Conservation (phyloP, 129 eudicot genomes). For the Chrysanthemum seticuspe region DNA sequence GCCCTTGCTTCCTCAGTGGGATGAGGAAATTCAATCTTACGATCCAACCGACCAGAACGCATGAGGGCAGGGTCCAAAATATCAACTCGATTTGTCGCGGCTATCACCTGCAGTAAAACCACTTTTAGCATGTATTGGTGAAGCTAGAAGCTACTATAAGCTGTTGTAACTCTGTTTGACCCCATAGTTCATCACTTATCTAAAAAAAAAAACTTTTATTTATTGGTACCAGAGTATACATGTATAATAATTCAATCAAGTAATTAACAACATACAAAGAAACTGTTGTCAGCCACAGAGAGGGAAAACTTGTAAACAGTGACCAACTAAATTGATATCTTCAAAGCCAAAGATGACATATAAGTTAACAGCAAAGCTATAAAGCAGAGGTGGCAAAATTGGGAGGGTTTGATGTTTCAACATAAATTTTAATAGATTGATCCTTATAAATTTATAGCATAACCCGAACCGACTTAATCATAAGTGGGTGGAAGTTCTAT, state of each 20-base stretch:
- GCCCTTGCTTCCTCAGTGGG: conserved; percentile 99
- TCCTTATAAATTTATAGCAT: background rate
- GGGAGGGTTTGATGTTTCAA: too few species aligned
- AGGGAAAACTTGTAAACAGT: background rate
- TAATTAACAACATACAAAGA: background rate
- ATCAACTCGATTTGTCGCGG: conserved; percentile 98
- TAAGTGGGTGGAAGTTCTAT: background rate
- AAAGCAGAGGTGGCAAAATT: too few species aligned
- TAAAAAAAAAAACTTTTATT: background rate
- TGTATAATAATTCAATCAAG: too few species aligned
- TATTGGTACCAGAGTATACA: background rate
- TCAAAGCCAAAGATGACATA: too few species aligned
- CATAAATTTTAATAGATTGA: background rate
- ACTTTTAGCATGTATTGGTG: too few species aligned
- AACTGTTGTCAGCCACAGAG: background rate
- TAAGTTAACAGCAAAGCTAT: too few species aligned
- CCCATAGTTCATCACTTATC: background rate
- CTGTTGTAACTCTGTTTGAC: background rate
- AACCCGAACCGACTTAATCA: background rate
- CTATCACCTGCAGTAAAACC: conserved; percentile 62
- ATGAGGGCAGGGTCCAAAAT: conserved; percentile 93
- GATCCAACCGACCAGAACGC: conserved; percentile 98
- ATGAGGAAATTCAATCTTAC: conserved; percentile 98
- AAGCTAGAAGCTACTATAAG: background rate
- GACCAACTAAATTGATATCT: too few species aligned